Conservation (phyloP, 73 alveolate genomes). For the Uronychia binucleata region DNA sequence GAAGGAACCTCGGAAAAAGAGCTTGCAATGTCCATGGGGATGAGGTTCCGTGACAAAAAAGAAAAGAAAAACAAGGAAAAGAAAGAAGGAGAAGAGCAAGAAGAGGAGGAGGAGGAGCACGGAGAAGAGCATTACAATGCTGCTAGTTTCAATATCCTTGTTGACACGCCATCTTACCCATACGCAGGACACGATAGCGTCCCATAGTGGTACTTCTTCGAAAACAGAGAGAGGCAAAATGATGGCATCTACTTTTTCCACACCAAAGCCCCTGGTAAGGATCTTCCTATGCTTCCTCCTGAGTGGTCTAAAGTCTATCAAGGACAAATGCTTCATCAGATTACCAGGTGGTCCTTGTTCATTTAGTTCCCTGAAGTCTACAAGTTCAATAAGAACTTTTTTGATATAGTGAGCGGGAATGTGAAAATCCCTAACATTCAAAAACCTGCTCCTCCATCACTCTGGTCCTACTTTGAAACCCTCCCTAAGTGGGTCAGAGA, state of each 20-base stretch:
- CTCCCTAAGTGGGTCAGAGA: conserved; percentile 46
- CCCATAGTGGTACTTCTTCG: background rate
- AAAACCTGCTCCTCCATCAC: conserved; percentile 28
- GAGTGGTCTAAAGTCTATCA: background rate
- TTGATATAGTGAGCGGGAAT: background rate
- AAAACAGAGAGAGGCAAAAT: background rate
- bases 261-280: background rate
- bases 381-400: background rate
- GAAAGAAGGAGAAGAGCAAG: background rate
- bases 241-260: background rate
- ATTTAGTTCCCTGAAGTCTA: conserved; percentile 14
- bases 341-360: conserved; percentile 11
- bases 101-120: background rate
- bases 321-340: conserved; percentile 1
- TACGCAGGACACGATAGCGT: background rate
- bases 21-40: no score
- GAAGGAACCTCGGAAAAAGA: no score
- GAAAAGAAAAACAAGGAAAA: no score
- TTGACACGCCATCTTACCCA: background rate
- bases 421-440: no score
- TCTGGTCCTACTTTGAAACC: conserved; percentile 25
- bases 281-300: conserved; percentile 19
- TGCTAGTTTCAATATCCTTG: background rate
- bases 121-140: no score
- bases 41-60: no score